These are phyloP conservation scores for Rhizopogon vinicolor DNA, from an alignment of 768 basidiomycete species.

Conservation along the genomic window DNA sequence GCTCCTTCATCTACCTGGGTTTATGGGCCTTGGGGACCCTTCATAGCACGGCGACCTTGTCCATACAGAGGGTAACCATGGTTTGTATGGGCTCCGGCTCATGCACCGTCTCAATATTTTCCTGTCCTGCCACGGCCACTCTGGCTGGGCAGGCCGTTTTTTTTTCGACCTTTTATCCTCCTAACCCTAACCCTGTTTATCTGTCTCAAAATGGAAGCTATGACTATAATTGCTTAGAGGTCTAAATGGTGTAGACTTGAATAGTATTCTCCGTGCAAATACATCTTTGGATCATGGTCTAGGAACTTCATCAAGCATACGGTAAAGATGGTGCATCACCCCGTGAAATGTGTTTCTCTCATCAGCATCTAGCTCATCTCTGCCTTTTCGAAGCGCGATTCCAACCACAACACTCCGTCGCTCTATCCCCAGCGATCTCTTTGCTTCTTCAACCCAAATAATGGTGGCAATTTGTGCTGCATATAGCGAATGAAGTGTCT, in stretches of 20 bases:
- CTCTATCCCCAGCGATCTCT: conserved; percentile 34
- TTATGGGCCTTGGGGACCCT: conserved; percentile 51
- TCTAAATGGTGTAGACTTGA: no score
- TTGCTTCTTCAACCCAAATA: conserved; percentile 59
- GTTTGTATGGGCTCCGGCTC: conserved; percentile 60
- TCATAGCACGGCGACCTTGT: conserved; percentile 56
- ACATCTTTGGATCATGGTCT: neutral
- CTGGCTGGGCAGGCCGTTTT: conserved; percentile 45
- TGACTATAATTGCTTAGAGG: no score
- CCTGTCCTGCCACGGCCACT: conserved; percentile 62
- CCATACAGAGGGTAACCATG: conserved; percentile 38
- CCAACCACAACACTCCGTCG: conserved; percentile 70
- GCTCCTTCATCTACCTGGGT: conserved; percentile 50
- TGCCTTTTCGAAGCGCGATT: conserved; percentile 52
- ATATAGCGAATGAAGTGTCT: conserved; percentile 75
- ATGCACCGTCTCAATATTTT: conserved; percentile 82
- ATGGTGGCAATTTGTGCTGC: conserved; percentile 84
- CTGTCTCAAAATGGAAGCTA: no score
- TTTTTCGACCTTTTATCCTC: conserved; percentile 10
- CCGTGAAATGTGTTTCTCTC: conserved; percentile 44
- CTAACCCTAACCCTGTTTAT: conserved; percentile 26
- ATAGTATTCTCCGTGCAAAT: no score
- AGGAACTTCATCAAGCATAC: conserved; percentile 23
- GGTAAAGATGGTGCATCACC: conserved; percentile 45
- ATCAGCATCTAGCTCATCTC: conserved; percentile 25